Evolutionary conservation across 2,329 filamentous ascomycete genomes (phyloP), one percentile per base, ranked within the genome.

Genomic region (Penicillium crustosum): DNA sequence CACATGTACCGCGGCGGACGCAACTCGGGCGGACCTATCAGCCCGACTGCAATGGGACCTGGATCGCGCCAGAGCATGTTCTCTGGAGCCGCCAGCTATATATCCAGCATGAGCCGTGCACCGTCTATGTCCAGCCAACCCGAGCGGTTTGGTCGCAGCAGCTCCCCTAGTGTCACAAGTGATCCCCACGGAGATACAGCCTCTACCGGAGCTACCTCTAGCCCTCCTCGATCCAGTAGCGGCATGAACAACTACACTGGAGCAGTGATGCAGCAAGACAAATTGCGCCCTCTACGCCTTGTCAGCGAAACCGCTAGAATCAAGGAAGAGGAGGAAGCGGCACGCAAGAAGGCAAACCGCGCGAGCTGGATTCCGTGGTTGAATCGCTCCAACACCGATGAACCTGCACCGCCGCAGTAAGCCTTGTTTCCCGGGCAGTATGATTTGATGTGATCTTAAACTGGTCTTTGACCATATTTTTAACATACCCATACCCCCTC

Each of bases 1-100:
- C 92, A 93, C 74, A 96, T 96, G 89, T 95, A 95, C 78, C 88
- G 88, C 69, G 89, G 89, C 69, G 89, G 89, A 15, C 84, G 75
- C 21, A 74, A 75, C 48, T 77, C 77, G 7, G 73, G 75, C 15
- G 83, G 89, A 23, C 81, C 71, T 50, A 78, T 78, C 80, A 86
- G 73, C 77, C 86, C 66, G 77, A 87, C 74, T 19, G 57, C 72
- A 5, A 71, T 77, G 62, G 73, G 73, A 8, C 73, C 73, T 36
- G 73, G 72, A n/a, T 75, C 73, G 4, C 73, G 74, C 8, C 74
- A 77, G 55, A 76, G 72, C 52, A 68, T 75, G 56, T 76, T 77
- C 56, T 73, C 73, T 6, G 70, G 71, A 25, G 49, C 80, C 44
- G 55, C 61, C 10, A 77, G 78, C 38, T 81, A 82, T 62, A 84